phyloP scores from a whole-genome alignment of 2,329 filamentous ascomycete genomes.

The Alternaria metachromatica region DNA sequence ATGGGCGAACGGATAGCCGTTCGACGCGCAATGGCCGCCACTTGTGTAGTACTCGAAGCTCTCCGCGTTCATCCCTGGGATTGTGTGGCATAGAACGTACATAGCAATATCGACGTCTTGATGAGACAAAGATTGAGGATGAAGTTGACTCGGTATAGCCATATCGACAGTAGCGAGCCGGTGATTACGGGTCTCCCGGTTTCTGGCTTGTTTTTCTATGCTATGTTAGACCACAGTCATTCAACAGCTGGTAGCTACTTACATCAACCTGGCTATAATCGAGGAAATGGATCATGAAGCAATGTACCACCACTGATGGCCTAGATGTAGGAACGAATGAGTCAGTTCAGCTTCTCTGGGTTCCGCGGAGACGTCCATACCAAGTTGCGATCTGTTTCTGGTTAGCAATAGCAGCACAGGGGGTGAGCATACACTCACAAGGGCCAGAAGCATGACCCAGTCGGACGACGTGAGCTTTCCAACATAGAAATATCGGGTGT shows the following conservation, averaged over 20 bases:
- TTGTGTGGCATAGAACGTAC: slow-evolving; percentile 7
- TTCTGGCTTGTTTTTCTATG: neutral
- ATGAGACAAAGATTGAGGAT: slow-evolving; percentile 39
- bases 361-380: neutral
- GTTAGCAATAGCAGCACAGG: slow-evolving; percentile 12
- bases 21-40: neutral
- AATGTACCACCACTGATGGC: slow-evolving; percentile 35
- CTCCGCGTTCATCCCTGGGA: neutral
- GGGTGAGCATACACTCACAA: slow-evolving; percentile 23
- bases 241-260: neutral
- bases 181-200: slow-evolving; percentile 15
- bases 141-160: slow-evolving; percentile 40
- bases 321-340: neutral
- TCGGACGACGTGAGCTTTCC: slow-evolving; percentile 36
- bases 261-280: slow-evolving; percentile 29
- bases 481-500: slow-evolving; percentile 36
- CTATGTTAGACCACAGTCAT: neutral
- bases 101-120: slow-evolving; percentile 43
- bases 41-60: neutral
- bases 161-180: slow-evolving; percentile 26
- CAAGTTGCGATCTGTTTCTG: slow-evolving; percentile 36
- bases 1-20: neutral
- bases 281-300: slow-evolving; percentile 33
- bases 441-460: slow-evolving; percentile 38
- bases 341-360: neutral